These are phyloP conservation scores for Leucosporidium yakuticum DNA, from an alignment of 768 basidiomycete genomes.

Conservation along the genomic window DNA sequence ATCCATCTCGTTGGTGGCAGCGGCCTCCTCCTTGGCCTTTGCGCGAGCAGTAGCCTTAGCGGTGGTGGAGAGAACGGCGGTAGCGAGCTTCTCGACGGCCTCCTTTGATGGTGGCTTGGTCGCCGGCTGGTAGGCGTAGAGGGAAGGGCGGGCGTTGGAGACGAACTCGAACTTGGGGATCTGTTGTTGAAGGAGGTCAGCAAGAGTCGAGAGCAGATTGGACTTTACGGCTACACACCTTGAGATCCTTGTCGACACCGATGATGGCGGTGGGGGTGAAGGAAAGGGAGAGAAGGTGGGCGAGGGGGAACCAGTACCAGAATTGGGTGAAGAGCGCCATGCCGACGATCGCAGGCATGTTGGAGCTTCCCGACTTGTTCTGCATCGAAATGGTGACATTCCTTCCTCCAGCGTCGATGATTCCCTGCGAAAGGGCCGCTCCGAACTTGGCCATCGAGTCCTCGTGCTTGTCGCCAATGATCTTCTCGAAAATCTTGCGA, in stretches of 20 bases:
- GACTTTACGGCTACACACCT: slow-evolving; percentile 56
- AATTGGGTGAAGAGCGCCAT: slow-evolving; percentile 98
- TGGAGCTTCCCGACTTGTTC: slow-evolving; percentile 84
- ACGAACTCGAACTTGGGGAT: slow-evolving; percentile 88
- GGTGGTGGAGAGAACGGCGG: slow-evolving; percentile 93
- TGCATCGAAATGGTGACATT: slow-evolving; percentile 92
- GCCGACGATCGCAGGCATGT: slow-evolving; percentile 93
- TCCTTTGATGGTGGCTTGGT: slow-evolving; percentile 90
- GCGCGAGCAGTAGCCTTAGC: slow-evolving; percentile 94
- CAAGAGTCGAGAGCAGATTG: not conserved
- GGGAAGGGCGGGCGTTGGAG: slow-evolving; percentile 80
- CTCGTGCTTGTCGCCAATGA: slow-evolving; percentile 93
- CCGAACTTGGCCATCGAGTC: slow-evolving; percentile 98
- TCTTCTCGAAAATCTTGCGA: slow-evolving; percentile 79
- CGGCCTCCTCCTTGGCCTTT: slow-evolving; percentile 58
- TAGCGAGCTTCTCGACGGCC: slow-evolving; percentile 79
- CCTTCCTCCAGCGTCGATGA: slow-evolving; percentile 94
- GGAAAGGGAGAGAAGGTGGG: slow-evolving; percentile 83
- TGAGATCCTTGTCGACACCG: slow-evolving; percentile 76
- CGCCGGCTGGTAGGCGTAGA: slow-evolving; percentile 84
- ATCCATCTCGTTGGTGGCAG: slow-evolving; percentile 70
- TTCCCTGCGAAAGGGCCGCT: slow-evolving; percentile 88
- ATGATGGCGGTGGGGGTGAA: slow-evolving; percentile 96
- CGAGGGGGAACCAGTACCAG: slow-evolving; percentile 99
- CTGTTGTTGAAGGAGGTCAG: slow-evolving; percentile 45